Conservation (phyloP, 345 rosid species). For the Pistacia atlantica region DNA sequence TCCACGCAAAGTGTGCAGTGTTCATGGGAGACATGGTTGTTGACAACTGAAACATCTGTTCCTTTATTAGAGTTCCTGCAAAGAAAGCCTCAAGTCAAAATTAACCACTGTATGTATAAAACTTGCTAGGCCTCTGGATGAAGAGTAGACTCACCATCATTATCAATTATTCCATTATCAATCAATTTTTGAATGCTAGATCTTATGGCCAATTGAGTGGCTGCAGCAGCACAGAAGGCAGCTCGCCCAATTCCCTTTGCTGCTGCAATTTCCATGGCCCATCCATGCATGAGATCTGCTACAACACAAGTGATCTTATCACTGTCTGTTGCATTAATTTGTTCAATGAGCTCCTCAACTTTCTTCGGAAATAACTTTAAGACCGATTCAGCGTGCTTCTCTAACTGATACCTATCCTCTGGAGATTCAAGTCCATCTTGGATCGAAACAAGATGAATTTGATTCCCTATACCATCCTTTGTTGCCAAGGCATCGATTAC, state of each 20-base stretch:
- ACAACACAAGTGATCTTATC: slow-evolving; percentile 3
- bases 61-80: slow-evolving; percentile 15
- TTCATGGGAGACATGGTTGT: slow-evolving; percentile 14
- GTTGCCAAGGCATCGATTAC: not conserved
- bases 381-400: not conserved
- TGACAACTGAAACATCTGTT: slow-evolving; percentile 14
- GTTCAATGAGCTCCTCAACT: not conserved
- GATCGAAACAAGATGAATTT: not conserved
- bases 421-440: not conserved
- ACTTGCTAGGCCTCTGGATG: too few species aligned
- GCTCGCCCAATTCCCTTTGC: not conserved
- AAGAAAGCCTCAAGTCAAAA: not conserved
- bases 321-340: not conserved
- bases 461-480: not conserved
- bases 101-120: too few species aligned
- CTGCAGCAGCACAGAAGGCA: slow-evolving; percentile 2
- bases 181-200: slow-evolving; percentile 1
- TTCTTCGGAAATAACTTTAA: not conserved
- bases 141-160: not conserved
- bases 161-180: slow-evolving; percentile 9
- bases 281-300: not conserved
- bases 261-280: not conserved
- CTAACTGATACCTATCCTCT: not conserved
- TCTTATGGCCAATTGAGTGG: not conserved
- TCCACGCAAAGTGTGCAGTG: slow-evolving; percentile 18